phyloP scores from a whole-genome alignment of 306 rosid genomes.

The Trifolium repens region DNA sequence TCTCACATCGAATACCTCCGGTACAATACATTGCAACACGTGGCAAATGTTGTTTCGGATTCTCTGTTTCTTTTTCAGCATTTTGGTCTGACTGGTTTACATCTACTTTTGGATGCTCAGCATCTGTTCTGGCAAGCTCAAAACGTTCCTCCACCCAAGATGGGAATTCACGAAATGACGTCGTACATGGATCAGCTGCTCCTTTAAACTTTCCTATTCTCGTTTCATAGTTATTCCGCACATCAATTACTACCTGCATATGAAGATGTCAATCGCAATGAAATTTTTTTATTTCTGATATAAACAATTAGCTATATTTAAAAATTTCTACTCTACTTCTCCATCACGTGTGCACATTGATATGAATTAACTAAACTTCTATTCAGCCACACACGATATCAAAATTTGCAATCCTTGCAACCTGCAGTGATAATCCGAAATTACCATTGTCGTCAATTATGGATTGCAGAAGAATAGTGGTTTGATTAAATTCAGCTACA shows the following conservation, averaged over 20 bases:
- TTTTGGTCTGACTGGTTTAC: slow-evolving; percentile 44
- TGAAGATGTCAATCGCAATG: slow-evolving; percentile 17
- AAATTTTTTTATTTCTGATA: slow-evolving; percentile 28
- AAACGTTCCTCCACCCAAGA: slow-evolving; percentile 83
- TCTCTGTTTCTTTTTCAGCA: slow-evolving; percentile 44
- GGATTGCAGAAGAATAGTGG: background rate
- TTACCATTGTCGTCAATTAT: background rate
- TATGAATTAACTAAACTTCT: background rate
- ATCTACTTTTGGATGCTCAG: slow-evolving; percentile 37
- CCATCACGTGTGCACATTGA: background rate
- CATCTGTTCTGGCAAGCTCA: slow-evolving; percentile 44
- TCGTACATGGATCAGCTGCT: slow-evolving; percentile 84
- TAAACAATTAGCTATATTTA: background rate
- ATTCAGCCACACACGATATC: slow-evolving; percentile 9
- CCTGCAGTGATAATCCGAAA: background rate
- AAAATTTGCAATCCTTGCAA: slow-evolving; percentile 29
- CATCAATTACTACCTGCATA: slow-evolving; percentile 89
- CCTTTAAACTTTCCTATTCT: slow-evolving; percentile 93
- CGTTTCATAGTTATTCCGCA: slow-evolving; percentile 86
- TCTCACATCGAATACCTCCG: slow-evolving; percentile 97
- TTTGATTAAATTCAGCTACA: background rate
- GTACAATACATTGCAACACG: slow-evolving; percentile 99
- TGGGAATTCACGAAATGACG: slow-evolving; percentile 89
- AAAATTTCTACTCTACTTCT: slow-evolving; percentile 12
- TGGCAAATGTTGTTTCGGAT: slow-evolving; percentile 50